Base-by-base conservation (phyloP, 1,284 basidiomycete species). In the Pseudomicrostroma phylloplanum region DNA sequence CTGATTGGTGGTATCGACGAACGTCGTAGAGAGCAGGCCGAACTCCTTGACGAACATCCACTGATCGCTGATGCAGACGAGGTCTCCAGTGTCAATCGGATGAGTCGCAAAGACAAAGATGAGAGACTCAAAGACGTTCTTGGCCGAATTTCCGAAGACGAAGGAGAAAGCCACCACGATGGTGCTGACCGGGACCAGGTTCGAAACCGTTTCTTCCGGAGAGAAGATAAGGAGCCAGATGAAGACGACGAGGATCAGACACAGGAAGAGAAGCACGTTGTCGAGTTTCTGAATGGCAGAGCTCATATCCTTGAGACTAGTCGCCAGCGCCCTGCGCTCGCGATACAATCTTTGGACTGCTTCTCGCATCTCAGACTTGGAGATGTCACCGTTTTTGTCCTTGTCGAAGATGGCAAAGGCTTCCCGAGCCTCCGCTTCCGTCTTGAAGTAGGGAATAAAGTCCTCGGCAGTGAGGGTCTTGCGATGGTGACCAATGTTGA, bases 331-430 rank as follows among this genome's bases (percentile, higher is more conserved):
- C 71, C 89, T 89, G 21, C 89, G 84, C 78, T 91, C 89, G 58
- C 85, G 82, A 74, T 91, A 91, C 58, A 91, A 90, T 39, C 88
- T 82, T 70, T 89, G 87, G 2, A 91, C 89, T 0, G 87, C 88
- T 73, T 89, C 88, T 51, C 89, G 85, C 89, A 91, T 91, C 80
- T 91, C 89, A 40, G 82, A 83, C 77, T 87, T 89, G 17, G 83
- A 84, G 61, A 91, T 89, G 71, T 91, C 89, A 9, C 89, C 90
- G 71, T 91, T 91, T 15, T 84, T 86, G 74, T 91, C 90, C 73
- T 88, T 88, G 76, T 91, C 90, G 66, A 91, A 91, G 6, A 90
- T 72, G 19, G 82, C 81, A 69, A 91, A 91, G 1, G 89, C 89
- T 26, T 84, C 74, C 67, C 87, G 85, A 30, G 90, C 90, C 72